Evolutionary conservation across 371 early-diverging fungal genomes (phyloP).

Genomic region (Mortierella sp.): DNA sequence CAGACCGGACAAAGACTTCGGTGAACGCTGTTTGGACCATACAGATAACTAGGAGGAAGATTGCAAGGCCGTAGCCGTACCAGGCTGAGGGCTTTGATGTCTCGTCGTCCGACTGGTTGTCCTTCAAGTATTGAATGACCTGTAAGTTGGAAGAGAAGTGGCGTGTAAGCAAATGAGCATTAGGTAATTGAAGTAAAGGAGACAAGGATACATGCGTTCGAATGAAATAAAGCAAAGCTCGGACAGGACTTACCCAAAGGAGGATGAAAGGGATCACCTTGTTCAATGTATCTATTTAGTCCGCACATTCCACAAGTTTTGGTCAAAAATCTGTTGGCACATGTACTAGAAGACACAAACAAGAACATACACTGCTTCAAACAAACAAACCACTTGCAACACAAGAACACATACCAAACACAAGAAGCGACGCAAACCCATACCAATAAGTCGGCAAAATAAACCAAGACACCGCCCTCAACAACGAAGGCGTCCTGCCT

Average conservation of each 20-base stretch:
- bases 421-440: slow-evolving; percentile 20
- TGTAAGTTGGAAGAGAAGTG: neutral
- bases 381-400: neutral
- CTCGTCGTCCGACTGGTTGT: slow-evolving; percentile 14
- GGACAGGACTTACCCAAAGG: slow-evolving; percentile 14
- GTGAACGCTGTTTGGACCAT: slow-evolving; percentile 14
- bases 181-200: neutral
- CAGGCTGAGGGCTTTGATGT: slow-evolving; percentile 32
- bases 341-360: neutral
- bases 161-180: neutral
- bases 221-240: neutral
- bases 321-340: too few relatives aligned
- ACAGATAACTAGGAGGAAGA: slow-evolving; percentile 29
- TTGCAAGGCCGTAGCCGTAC: slow-evolving; percentile 43
- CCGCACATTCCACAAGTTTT: neutral
- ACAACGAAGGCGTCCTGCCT: slow-evolving; percentile 24
- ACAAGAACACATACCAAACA: slow-evolving; percentile 15
- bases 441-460: slow-evolving; percentile 30
- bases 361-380: neutral
- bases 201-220: neutral
- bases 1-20: slow-evolving; percentile 30
- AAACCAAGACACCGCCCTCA: slow-evolving; percentile 26
- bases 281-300: slow-evolving; percentile 12
- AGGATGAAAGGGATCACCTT: slow-evolving; percentile 16
- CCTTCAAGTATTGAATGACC: slow-evolving; percentile 38